phyloP scores from a whole-genome alignment of 192 early-diverging fungal species.

The Umbelopsis isabellina region DNA sequence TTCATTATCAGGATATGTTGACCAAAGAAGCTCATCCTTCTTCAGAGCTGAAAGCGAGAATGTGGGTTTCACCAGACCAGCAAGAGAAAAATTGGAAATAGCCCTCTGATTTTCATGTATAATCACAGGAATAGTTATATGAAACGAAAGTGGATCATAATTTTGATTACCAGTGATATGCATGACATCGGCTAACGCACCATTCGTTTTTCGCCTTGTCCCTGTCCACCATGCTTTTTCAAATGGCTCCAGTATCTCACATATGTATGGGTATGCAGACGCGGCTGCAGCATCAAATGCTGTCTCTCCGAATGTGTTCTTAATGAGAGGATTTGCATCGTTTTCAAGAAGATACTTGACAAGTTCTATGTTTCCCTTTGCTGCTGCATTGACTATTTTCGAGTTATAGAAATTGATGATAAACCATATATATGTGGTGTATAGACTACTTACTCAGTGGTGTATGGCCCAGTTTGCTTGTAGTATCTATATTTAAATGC shows the following conservation, averaged over 20 bases:
- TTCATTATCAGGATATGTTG: slow-evolving; percentile 10
- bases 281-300: slow-evolving; percentile 76
- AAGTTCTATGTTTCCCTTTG: slow-evolving; percentile 62
- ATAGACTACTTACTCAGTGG: slow-evolving; percentile 57
- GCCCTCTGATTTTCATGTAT: not conserved
- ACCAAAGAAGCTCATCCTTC: not conserved
- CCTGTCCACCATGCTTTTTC: slow-evolving; percentile 53
- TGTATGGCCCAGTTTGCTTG: slow-evolving; percentile 63
- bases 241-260: slow-evolving; percentile 59
- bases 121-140: slow-evolving; percentile 8
- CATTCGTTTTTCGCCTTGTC: not conserved
- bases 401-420: not conserved
- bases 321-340: slow-evolving; percentile 58
- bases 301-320: slow-evolving; percentile 64
- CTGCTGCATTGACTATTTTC: slow-evolving; percentile 65
- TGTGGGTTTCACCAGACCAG: not conserved
- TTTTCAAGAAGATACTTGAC: slow-evolving; percentile 62
- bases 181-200: not conserved
- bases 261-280: slow-evolving; percentile 61
- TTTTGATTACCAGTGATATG: not conserved
- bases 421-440: not conserved
- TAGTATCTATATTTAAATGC: slow-evolving; percentile 54
- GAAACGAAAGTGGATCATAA: not conserved
- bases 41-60: not conserved
- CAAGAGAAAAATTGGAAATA: not conserved